Evolutionary conservation across 202 grass and related monocot genomes (phyloP).

Genomic region (Zizania palustris): DNA sequence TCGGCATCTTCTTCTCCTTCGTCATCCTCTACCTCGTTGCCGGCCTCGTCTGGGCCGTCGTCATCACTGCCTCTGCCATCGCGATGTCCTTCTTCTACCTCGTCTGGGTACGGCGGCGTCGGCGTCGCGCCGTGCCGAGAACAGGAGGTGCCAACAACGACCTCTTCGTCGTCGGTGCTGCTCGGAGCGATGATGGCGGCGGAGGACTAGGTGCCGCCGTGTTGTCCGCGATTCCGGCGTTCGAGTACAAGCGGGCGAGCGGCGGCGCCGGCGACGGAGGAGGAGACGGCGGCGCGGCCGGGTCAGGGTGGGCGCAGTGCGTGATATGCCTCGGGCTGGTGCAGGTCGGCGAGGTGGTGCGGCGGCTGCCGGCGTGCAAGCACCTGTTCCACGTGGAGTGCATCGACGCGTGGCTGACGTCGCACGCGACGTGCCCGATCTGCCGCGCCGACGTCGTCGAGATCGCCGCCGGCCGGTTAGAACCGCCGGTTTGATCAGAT

Average conservation of each 20-base stretch:
- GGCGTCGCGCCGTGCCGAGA: neutral
- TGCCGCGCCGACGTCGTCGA: slow-evolving; percentile 41
- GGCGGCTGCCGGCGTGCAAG: slow-evolving; percentile 48
- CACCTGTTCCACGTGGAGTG: slow-evolving; percentile 52
- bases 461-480: neutral
- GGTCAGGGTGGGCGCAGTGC: slow-evolving; percentile 50
- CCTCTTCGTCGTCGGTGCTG: neutral
- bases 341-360: slow-evolving; percentile 48
- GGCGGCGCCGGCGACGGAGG: neutral
- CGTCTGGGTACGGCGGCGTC: slow-evolving; percentile 3
- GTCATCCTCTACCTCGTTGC: slow-evolving; percentile 46
- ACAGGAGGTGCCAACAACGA: neutral
- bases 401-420: slow-evolving; percentile 43
- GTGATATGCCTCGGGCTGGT: slow-evolving; percentile 54
- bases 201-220: neutral
- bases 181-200: neutral
- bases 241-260: slow-evolving; percentile 45
- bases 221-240: slow-evolving; percentile 22
- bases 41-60: slow-evolving; percentile 45
- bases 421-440: slow-evolving; percentile 49
- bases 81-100: slow-evolving; percentile 33
- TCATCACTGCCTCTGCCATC: slow-evolving; percentile 31
- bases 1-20: slow-evolving; percentile 50
- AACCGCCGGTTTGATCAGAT: slow-evolving; percentile 42
- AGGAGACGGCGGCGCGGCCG: neutral